Base-by-base conservation (phyloP, 192 early-diverging fungal genomes). In the Haplosporangium gracile region DNA sequence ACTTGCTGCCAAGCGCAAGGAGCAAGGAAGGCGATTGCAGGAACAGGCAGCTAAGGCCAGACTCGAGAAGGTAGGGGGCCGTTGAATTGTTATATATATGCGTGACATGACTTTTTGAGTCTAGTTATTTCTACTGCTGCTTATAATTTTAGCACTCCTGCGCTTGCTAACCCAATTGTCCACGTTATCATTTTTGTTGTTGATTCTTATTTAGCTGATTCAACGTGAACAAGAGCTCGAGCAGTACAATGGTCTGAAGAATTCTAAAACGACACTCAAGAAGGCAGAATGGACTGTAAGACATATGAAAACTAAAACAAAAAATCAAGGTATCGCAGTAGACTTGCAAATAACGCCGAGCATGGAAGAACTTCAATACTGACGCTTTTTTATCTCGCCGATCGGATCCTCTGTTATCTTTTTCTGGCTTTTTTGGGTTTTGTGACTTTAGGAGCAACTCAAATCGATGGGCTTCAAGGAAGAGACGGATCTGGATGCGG, bases 11-110 rank as follows among this genome's bases (percentile, higher is more conserved):
- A 93, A 92, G 72, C 89, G 91, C 16, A 91, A 93, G 32, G 96
- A 97, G 73, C 93, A 95, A 75, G 93, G 93, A 51, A 90, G 90
- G 72, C 88, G 95, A 63, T 87, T 98, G 77, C 93, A 95, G 69
- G 96, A 97, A 75, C 92, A 94, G 77, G 96, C 96, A 0, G 96
- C 94, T 7, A 94, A 93, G 77, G 93, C 94, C 70, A 91, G 97
- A 22, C 90, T 95, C 75, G 95, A 97, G 70, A 97, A 97, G 87
- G 95, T 96, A 85, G 2, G 13, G 65, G 5, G 26, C 7, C 39
- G 32, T n/a, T 36, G 0, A 8, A 1, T 53, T 70, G 15, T 32
- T 10, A 26, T 5, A 16, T 51, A 1, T 9, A 51, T 51, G 4
- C 1, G 16, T 15, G 16, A 22, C 49, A 51, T 15, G 13, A 20